Percentiles rank a stretch among this genome's conserved stretches.
These are phyloP conservation scores for Penicillium crystallinum DNA, from an alignment of 495 filamentous ascomycete genomes.

Conservation along the genomic window DNA sequence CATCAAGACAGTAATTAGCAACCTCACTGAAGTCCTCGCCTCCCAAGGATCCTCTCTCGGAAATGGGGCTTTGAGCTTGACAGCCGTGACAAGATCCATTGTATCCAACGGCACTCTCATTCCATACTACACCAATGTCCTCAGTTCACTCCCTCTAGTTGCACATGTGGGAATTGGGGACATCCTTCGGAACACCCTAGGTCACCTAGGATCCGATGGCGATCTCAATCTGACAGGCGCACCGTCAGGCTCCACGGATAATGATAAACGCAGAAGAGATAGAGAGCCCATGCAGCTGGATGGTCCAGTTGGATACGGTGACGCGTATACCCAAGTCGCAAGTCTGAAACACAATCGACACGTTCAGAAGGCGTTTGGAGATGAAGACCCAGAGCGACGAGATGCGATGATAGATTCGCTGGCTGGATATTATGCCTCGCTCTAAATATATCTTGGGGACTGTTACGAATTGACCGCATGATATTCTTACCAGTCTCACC, in stretches of 20 bases:
- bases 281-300: background rate
- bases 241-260: background rate
- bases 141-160: conserved; percentile 26
- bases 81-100: conserved; percentile 24
- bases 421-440: background rate
- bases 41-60: conserved; percentile 22
- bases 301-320: conserved; percentile 4
- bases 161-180: conserved; percentile 23
- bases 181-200: conserved; percentile 30
- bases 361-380: conserved; percentile 14
- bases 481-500: background rate
- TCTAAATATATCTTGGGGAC: background rate
- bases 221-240: conserved; percentile 2
- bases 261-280: background rate
- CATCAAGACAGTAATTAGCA: conserved; percentile 20
- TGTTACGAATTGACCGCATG: background rate
- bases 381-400: conserved; percentile 9
- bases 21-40: conserved; percentile 23
- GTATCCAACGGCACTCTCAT: conserved; percentile 27
- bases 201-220: conserved; percentile 11
- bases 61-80: conserved; percentile 26
- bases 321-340: background rate
- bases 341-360: conserved; percentile 11
- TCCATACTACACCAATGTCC: conserved; percentile 34
- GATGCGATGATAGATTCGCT: conserved; percentile 16